These are phyloP conservation scores for Colletotrichum godetiae DNA, from an alignment of 2,329 filamentous ascomycete species.

Conservation along the genomic window DNA sequence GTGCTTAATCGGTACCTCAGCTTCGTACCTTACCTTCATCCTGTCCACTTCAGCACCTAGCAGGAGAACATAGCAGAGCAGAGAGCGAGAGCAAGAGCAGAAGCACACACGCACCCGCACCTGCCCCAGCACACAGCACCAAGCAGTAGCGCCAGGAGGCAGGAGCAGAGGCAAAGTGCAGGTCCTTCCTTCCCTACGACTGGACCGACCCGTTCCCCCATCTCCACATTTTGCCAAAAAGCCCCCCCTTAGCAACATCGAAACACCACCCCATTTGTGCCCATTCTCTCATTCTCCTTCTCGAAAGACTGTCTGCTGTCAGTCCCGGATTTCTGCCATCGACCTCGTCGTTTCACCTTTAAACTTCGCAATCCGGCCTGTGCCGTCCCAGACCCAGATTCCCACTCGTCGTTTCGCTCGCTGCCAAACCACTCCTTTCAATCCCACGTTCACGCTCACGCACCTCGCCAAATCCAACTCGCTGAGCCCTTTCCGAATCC, in stretches of 20 bases:
- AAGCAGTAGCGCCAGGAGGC: not conserved
- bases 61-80: not conserved
- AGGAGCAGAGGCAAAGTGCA: not conserved
- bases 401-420: slow-evolving; percentile 32
- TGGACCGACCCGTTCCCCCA: slow-evolving; percentile 33
- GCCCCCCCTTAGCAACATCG: slow-evolving; percentile 34
- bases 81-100: not conserved
- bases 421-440: slow-evolving; percentile 14
- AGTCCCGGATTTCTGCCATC: slow-evolving; percentile 36
- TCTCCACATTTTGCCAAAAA: slow-evolving; percentile 36
- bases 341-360: slow-evolving; percentile 36
- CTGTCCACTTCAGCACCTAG: not conserved
- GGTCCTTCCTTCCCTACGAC: slow-evolving; percentile 6
- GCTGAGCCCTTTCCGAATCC: slow-evolving; percentile 20
- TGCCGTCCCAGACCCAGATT: slow-evolving; percentile 35
- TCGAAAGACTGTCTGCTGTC: slow-evolving; percentile 36
- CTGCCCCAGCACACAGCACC: not conserved
- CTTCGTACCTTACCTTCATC: not conserved
- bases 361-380: slow-evolving; percentile 36
- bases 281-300: slow-evolving; percentile 34
- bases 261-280: slow-evolving; percentile 31
- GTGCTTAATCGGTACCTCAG: slow-evolving; percentile 1
- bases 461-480: not conserved
- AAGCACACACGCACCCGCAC: not conserved
- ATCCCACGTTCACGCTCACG: not conserved